Evolutionary conservation across 768 basidiomycete genomes (phyloP), one percentile per base, ranked within the genome.

Genomic region (Mycena rosella): DNA sequence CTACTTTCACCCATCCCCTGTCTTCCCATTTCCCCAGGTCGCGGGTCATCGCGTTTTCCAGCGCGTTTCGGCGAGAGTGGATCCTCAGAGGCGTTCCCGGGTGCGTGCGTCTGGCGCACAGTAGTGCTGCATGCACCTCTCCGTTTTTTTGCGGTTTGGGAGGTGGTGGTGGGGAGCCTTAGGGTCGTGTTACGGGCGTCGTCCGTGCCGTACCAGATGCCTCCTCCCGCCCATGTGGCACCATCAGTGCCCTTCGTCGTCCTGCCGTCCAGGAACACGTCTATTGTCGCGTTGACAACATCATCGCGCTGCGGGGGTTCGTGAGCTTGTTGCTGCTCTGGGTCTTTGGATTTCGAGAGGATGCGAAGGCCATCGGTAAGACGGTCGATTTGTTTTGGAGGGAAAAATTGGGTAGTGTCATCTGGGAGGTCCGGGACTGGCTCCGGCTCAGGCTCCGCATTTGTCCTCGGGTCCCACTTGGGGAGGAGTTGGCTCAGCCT

Each of bases 381-480:
- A 26, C 8, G 14, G n/a, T 3, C 44, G 13, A 56, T 56, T 22
- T 34, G 32, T 22, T 30, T 3, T 4, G 53, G 34, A 7, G 24
- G 11, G 13, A 40, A 17, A 8, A 40, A 56, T 3, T 9, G 26
- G 7, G 8, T 48, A 13, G 29, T 11, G 13, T 38, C 54, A 17
- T 22, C 24, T 22, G 17, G 7, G 15, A 6, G 36, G 13, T 38
- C 54, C 15, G 5, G n/a, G 9, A 14, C 38, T 40, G 10, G 4
- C 38, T 40, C 38, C 17, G 38, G 38, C 38, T 4, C 5, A 13
- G 24, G 51, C 27, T 15, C 17, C 30, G 34, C 14, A n/a, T 10
- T 13, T 2, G 20, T 7, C n/a, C 49, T 45, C n/a, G 62, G 62
- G 26, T 63, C 44, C 62, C 62, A 63, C 40, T 63, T 63, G 0